Conservation (phyloP, 1,284 basidiomycete species). For the Chondrostereum purpureum region DNA sequence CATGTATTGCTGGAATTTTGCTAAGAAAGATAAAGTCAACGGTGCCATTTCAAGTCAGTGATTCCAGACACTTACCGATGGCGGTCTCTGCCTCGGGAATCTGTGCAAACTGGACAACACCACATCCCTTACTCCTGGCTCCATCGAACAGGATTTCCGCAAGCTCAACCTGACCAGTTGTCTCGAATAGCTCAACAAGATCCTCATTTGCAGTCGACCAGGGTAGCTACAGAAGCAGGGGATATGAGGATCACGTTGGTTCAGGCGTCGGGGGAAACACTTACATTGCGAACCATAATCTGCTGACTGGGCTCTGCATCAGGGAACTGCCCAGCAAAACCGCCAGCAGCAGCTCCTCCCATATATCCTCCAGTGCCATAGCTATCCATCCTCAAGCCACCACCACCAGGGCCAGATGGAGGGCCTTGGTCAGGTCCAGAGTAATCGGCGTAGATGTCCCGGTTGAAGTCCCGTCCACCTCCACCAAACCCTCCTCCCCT, state of each 20-base stretch:
- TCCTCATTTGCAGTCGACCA: conserved; percentile 99
- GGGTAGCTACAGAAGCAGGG: conserved; percentile 60
- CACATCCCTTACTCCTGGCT: conserved; percentile 86
- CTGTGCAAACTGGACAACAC: conserved; percentile 92
- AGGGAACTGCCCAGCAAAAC: conserved; percentile 28
- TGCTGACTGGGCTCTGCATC: conserved; percentile 86
- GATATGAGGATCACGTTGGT: neutral
- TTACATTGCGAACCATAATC: conserved; percentile 95
- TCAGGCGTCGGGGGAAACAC: conserved; percentile 26
- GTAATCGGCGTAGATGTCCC: conserved; percentile 78
- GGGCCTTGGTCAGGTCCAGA: conserved; percentile 67
- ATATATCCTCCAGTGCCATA: conserved; percentile 23
- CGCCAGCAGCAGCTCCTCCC: conserved; percentile 36
- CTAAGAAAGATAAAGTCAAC: conserved; percentile 27
- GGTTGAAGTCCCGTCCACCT: conserved; percentile 67
- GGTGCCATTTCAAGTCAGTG: conserved; percentile 4
- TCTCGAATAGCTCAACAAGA: conserved; percentile 96
- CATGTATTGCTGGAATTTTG: conserved; percentile 88
- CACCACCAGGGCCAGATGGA: conserved; percentile 28
- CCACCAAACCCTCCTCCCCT: conserved; percentile 50
- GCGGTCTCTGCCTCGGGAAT: conserved; percentile 88
- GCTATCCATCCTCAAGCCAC: conserved; percentile 43
- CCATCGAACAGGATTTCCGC: conserved; percentile 94
- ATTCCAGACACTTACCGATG: conserved; percentile 50
- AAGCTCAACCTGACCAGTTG: conserved; percentile 88